A percentile compares a stretch with the other conserved stretches of the same genome.
These are phyloP conservation scores for Raddia guianensis DNA, from an alignment of 176 grass and related monocot genomes.

Conservation along the genomic window DNA sequence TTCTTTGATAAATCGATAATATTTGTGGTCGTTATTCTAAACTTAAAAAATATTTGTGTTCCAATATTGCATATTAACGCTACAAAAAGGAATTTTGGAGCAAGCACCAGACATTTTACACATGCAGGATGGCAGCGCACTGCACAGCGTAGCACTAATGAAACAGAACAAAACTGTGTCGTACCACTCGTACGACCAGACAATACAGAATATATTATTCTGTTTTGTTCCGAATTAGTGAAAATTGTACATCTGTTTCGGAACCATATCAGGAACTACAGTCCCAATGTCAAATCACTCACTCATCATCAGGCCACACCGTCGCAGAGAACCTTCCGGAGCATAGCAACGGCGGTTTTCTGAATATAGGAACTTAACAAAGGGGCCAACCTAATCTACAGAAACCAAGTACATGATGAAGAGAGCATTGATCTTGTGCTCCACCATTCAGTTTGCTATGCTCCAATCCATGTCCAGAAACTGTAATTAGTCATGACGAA, in stretches of 20 bases:
- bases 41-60: too few relatives aligned
- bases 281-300: background rate
- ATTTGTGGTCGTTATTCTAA: too few relatives aligned
- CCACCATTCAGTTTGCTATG: slow-evolving; percentile 19
- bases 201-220: background rate
- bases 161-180: background rate
- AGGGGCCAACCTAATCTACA: slow-evolving; percentile 1
- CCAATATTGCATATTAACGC: too few relatives aligned
- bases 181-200: background rate
- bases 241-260: background rate
- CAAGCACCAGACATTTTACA: background rate
- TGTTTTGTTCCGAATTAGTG: slow-evolving; percentile 4
- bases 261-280: background rate
- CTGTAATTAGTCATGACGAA: slow-evolving; percentile 33
- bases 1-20: too few relatives aligned
- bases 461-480: background rate
- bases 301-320: background rate
- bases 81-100: too few relatives aligned
- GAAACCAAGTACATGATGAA: background rate
- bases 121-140: background rate
- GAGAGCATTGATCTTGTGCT: background rate
- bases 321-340: slow-evolving; percentile 9
- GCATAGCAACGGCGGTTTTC: background rate
- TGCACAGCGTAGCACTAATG: background rate
- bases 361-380: background rate